phyloP scores from a whole-genome alignment of 108 stramenopile genomes.

The Fragilariopsis cylindrus region DNA sequence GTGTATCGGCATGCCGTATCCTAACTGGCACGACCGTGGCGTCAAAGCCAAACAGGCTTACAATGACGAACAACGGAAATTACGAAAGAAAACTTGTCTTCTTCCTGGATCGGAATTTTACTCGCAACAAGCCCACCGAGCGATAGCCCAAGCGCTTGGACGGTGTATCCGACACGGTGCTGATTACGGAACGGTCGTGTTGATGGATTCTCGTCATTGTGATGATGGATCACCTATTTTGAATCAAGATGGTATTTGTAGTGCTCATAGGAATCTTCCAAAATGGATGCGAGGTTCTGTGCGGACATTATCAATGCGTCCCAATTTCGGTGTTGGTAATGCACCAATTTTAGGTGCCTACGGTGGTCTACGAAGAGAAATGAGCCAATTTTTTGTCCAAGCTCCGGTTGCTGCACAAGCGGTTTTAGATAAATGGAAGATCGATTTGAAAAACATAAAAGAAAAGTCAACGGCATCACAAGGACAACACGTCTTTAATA shows the following conservation, averaged over 20 bases:
- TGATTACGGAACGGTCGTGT: slow-evolving; percentile 86
- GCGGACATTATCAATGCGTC: slow-evolving; percentile 51
- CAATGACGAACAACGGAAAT: slow-evolving; percentile 76
- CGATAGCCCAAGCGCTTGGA: slow-evolving; percentile 88
- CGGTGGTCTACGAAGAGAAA: slow-evolving; percentile 44
- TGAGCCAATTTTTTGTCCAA: slow-evolving; percentile 47
- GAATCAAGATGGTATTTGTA: slow-evolving; percentile 44
- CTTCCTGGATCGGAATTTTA: slow-evolving; percentile 88
- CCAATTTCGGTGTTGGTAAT: slow-evolving; percentile 17
- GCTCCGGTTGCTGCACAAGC: slow-evolving; percentile 43
- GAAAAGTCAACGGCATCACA: background rate
- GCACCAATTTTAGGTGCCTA: slow-evolving; percentile 44
- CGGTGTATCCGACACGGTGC: slow-evolving; percentile 86
- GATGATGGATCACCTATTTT: slow-evolving; percentile 56
- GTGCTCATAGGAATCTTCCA: slow-evolving; percentile 60
- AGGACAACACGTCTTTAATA: background rate
- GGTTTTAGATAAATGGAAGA: slow-evolving; percentile 40
- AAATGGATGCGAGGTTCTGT: slow-evolving; percentile 77
- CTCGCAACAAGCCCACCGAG: slow-evolving; percentile 89
- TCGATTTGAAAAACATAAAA: slow-evolving; percentile 12
- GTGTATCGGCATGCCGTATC: slow-evolving; percentile 77
- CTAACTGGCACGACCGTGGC: slow-evolving; percentile 42
- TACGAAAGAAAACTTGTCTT: slow-evolving; percentile 49
- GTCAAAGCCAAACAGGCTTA: slow-evolving; percentile 74
- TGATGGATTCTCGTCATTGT: slow-evolving; percentile 83